A percentile compares a stretch with the other conserved stretches of the same genome.
These are phyloP conservation scores for Pelargonium citronellum DNA, from an alignment of 441 rosid genomes.

Conservation along the genomic window DNA sequence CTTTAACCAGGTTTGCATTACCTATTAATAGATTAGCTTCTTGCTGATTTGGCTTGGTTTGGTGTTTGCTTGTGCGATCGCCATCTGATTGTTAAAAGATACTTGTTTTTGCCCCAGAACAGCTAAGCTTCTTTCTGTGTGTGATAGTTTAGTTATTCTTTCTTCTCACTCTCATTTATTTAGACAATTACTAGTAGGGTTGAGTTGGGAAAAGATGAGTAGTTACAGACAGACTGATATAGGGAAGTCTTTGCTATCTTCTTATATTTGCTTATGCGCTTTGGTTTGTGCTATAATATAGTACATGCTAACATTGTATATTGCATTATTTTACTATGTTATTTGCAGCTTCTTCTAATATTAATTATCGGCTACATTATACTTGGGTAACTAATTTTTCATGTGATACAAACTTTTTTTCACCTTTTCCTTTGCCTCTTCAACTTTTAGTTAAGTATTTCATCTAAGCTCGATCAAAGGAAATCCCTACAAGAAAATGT, in stretches of 20 bases:
- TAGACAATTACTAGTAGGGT: too few species aligned
- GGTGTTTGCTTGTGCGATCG: not conserved
- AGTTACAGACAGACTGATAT: too few species aligned
- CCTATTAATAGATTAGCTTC: constrained; percentile 1
- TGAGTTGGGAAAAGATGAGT: too few species aligned
- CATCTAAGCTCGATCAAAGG: not conserved
- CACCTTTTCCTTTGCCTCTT: not conserved
- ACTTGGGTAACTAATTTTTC: too few species aligned
- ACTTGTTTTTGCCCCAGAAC: not conserved
- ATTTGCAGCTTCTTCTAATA: too few species aligned
- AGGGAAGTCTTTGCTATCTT: too few species aligned
- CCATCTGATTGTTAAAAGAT: not conserved
- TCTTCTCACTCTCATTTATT: not conserved
- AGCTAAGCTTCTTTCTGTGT: not conserved
- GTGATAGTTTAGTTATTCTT: not conserved
- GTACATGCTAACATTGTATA: too few species aligned
- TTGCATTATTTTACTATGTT: too few species aligned
- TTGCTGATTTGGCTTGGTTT: not conserved
- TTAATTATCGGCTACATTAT: too few species aligned
- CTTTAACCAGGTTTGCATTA: not conserved
- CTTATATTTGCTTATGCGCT: too few species aligned
- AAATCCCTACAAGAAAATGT: constrained; percentile 4
- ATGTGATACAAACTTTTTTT: too few species aligned
- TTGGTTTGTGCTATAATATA: too few species aligned
- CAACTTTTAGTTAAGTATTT: not conserved